Evolutionary conservation across 441 rosid genomes (phyloP).

Genomic region (Populus hybrid): DNA sequence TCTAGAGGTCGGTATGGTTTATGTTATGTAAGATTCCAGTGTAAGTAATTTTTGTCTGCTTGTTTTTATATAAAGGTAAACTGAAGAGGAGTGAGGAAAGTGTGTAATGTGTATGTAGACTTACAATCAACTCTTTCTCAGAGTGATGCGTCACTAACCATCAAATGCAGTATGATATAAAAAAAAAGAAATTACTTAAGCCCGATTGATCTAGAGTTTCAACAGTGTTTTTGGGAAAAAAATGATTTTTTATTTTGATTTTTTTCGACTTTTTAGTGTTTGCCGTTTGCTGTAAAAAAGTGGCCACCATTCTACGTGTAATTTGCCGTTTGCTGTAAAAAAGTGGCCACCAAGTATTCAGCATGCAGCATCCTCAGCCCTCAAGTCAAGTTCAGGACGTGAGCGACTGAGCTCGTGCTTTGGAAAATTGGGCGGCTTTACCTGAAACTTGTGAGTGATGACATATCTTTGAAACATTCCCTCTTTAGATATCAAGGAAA

Average conservation of each 20-base stretch:
- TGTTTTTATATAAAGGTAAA: background rate
- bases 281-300: accelerated
- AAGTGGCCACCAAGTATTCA: constrained; percentile 23
- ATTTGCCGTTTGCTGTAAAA: background rate
- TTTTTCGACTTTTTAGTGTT: too few relatives aligned
- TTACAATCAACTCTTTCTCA: background rate
- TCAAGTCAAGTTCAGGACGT: too few relatives aligned
- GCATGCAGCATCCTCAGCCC: too few relatives aligned
- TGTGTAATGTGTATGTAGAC: background rate
- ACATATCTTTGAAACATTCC: too few relatives aligned
- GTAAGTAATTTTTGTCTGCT: constrained; percentile 9
- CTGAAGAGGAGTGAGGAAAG: constrained; percentile 7
- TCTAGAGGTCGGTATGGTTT: constrained; percentile 97
- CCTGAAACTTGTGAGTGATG: too few relatives aligned
- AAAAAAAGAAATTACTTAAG: background rate
- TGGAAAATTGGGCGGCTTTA: too few relatives aligned
- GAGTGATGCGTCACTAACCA: background rate
- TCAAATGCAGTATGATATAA: constrained; percentile 1
- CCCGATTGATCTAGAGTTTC: too few relatives aligned
- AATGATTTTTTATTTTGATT: too few relatives aligned
- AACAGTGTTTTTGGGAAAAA: too few relatives aligned
- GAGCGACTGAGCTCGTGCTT: too few relatives aligned
- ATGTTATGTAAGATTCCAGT: constrained; percentile 52
- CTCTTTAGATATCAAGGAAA: too few relatives aligned
- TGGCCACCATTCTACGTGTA: background rate